Evolutionary conservation across 257 asterid species (phyloP), one percentile per base, ranked within the genome.

Genomic region (Primulina eburnea): DNA sequence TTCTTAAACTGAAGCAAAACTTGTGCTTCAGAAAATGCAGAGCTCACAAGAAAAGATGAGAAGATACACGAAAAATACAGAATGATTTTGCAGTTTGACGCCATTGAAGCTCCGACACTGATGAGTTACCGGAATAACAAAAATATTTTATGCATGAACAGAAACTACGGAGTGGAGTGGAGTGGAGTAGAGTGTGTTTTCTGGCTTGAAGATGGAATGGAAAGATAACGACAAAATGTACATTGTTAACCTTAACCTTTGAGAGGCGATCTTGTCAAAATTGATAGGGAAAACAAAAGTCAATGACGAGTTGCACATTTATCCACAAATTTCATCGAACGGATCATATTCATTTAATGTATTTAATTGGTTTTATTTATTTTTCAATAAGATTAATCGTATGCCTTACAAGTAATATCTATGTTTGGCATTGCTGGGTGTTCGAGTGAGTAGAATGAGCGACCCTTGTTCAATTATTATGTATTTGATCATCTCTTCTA

Each of bases 1-100:
- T 57, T 66, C 77, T 86, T 92, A 87, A 92, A 92, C 63, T 82
- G 75, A 55, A 92, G 92, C 60, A 92, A 82, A 82, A 73, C 76
- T 71, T 84, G 90, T 10, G 83, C 68, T 82, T 91, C 96, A n/a
- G 91, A 67, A 28, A 64, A 8, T 66, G 93, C 82, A 60, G 77
- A 77, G 78, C 20, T 72, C 29, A 55, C 9, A 64, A 82, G 64
- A 40, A 82, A 70, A 64, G 80, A 69, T 37, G 91, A 79, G 80
- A 86, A 33, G 26, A 76, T 28, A 5, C 80, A 52, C 20, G 71
- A 77, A 69, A 90, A 75, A 64, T 82, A 76, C 38, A 81, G 73
- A 3, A 76, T 59, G 79, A n/a, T 37, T 60, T 71, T 73, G 79
- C 76, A 71, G 80, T 71, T 65, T 68, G 73, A 59, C 67, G 86